Conservation (phyloP, 129 eudicot species). For the Helichrysum umbraculigerum region DNA sequence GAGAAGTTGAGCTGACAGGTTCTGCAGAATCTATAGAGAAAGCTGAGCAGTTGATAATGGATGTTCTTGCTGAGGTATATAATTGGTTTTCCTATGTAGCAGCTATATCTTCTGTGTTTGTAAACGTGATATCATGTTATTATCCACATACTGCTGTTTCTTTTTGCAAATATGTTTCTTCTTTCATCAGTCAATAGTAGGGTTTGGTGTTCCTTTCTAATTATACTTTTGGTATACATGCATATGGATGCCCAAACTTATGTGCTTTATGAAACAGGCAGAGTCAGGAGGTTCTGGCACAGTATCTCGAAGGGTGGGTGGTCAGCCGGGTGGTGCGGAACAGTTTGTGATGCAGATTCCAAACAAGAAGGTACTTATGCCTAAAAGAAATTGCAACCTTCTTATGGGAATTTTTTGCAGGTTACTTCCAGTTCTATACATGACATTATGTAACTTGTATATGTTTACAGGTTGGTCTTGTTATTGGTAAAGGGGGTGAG, state of each 20-base stretch:
- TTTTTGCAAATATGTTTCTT: neutral
- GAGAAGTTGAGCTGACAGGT: conserved; percentile 81
- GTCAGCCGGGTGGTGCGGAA: conserved; percentile 64
- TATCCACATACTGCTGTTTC: neutral
- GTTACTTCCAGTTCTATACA: neutral
- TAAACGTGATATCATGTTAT: neutral
- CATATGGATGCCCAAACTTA: neutral
- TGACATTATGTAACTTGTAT: conserved; percentile 15
- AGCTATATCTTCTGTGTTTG: neutral
- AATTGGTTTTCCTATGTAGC: neutral
- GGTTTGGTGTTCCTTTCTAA: neutral
- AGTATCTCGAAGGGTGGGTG: conserved; percentile 59
- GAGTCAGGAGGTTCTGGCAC: conserved; percentile 76
- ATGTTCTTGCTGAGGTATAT: conserved; percentile 76
- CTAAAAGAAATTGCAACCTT: neutral
- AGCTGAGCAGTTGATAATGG: conserved; percentile 79
- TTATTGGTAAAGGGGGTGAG: conserved; percentile 97
- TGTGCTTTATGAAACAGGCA: conserved; percentile 51
- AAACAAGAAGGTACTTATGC: conserved; percentile 58
- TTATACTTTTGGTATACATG: neutral
- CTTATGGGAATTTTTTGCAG: neutral
- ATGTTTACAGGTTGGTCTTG: conserved; percentile 84
- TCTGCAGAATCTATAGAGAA: conserved; percentile 70
- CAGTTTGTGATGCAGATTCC: conserved; percentile 65
- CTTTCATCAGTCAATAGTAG: neutral